phyloP scores from a whole-genome alignment of 2,329 filamentous ascomycete genomes.

The Cercospora sesami region DNA sequence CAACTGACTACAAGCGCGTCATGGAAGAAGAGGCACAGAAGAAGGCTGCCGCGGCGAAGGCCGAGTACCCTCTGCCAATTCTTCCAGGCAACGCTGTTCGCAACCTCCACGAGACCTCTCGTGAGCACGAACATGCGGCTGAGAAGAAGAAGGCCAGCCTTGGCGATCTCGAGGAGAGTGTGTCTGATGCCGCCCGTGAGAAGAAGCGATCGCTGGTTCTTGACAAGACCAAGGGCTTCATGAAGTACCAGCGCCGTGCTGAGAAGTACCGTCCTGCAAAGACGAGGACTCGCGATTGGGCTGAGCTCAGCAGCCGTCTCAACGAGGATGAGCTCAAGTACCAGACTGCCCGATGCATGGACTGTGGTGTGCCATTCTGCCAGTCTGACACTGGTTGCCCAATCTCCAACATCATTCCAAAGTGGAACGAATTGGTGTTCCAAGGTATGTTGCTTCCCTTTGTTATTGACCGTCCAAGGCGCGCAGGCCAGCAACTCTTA shows the following conservation, averaged over 20 bases:
- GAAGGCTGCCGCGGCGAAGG: constrained; percentile 79
- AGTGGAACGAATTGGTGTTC: constrained; percentile 85
- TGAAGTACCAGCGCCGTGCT: constrained; percentile 89
- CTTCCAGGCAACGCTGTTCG: constrained; percentile 66
- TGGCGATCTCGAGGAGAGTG: constrained; percentile 84
- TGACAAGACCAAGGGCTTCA: constrained; percentile 97
- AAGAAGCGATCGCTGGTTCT: constrained; percentile 88
- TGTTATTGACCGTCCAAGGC: background rate
- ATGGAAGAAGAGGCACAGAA: constrained; percentile 82
- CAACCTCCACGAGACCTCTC: constrained; percentile 53
- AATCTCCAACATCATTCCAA: constrained; percentile 96
- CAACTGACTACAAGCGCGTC: constrained; percentile 94
- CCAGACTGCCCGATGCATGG: constrained; percentile 95
- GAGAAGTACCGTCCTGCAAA: constrained; percentile 90
- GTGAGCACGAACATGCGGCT: constrained; percentile 59
- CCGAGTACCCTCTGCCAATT: constrained; percentile 76
- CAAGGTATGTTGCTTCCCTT: background rate
- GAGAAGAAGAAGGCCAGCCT: constrained; percentile 70
- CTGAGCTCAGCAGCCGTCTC: constrained; percentile 80
- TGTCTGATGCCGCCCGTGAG: constrained; percentile 79
- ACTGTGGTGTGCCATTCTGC: constrained; percentile 97
- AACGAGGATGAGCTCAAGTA: constrained; percentile 96
- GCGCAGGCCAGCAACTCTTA: background rate
- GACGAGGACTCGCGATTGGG: constrained; percentile 88
- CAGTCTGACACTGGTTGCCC: constrained; percentile 95